phyloP scores from a whole-genome alignment of 1,284 basidiomycete species.

The Ganoderma lucidum region DNA sequence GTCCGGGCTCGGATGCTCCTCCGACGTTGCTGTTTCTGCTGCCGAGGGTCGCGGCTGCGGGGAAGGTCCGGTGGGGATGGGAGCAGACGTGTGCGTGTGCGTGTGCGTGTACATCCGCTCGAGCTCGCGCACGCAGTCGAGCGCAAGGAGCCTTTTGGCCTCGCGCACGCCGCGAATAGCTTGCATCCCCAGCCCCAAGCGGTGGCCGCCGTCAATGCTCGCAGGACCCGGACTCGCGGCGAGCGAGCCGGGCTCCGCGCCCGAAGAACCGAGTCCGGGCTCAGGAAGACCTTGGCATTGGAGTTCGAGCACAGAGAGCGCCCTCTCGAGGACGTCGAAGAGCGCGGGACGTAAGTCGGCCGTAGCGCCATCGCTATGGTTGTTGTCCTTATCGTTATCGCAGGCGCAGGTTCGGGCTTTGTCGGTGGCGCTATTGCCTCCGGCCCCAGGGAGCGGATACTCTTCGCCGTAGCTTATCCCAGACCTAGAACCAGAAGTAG shows the following conservation, averaged over 20 bases:
- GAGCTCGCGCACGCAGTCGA: constrained; percentile 39
- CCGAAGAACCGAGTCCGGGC: constrained; percentile 6
- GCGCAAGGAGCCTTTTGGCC: constrained; percentile 34
- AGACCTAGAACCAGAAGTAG: constrained; percentile 1
- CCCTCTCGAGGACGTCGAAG: constrained; percentile 28
- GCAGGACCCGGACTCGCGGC: neutral
- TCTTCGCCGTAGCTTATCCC: neutral
- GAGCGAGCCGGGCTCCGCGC: neutral
- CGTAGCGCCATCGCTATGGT: neutral
- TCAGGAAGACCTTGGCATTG: neutral
- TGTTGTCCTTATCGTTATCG: neutral
- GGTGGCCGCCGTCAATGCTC: neutral
- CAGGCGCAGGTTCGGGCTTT: neutral
- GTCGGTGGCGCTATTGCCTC: neutral
- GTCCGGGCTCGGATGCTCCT: neutral
- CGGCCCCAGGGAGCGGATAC: neutral
- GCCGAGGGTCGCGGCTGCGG: neutral
- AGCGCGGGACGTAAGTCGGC: constrained; percentile 37
- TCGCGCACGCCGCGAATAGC: constrained; percentile 15
- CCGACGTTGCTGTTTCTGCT: neutral
- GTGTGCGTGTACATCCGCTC: constrained; percentile 27
- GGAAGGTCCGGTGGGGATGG: neutral
- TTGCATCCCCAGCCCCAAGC: neutral
- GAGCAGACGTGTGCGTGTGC: neutral
- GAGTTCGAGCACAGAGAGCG: constrained; percentile 22